phyloP scores from a whole-genome alignment of 495 filamentous ascomycete species.

The Lichina pygmaea region DNA sequence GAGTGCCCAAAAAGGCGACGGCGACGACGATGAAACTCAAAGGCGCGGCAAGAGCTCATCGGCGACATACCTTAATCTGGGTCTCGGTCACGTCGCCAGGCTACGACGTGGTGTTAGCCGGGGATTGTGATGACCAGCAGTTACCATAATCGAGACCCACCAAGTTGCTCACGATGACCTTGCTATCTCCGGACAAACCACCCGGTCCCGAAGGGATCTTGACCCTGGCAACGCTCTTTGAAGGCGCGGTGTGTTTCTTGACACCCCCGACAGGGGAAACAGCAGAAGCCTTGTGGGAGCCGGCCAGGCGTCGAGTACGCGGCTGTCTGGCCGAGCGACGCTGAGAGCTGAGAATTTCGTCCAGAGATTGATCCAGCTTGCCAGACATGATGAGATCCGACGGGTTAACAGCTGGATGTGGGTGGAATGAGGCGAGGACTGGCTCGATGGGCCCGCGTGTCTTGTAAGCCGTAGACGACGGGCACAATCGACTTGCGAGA shows the following conservation, averaged over 20 bases:
- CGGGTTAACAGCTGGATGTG: not conserved
- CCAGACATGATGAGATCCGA: constrained; percentile 39
- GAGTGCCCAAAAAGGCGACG: too few species aligned
- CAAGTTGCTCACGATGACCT: constrained; percentile 93
- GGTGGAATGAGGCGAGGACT: not conserved
- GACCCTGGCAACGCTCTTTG: constrained; percentile 34
- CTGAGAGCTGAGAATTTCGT: constrained; percentile 72
- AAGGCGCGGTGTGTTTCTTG: constrained; percentile 43
- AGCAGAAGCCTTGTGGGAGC: constrained; percentile 10
- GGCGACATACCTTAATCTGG: constrained; percentile 99
- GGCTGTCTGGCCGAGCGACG: constrained; percentile 26
- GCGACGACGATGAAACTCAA: constrained; percentile 24
- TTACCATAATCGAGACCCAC: constrained; percentile 26
- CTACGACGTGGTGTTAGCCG: constrained; percentile 16
- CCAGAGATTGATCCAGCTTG: constrained; percentile 86
- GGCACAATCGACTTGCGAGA: not conserved
- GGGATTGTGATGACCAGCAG: not conserved
- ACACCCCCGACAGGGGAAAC: constrained; percentile 61
- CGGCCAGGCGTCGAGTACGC: constrained; percentile 19
- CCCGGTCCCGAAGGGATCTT: constrained; percentile 30
- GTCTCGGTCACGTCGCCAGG: constrained; percentile 80
- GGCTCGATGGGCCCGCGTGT: not conserved
- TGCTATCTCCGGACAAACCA: constrained; percentile 40
- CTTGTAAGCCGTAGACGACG: not conserved
- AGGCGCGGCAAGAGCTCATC: constrained; percentile 17